Conservation (phyloP, 257 asterid genomes). For the Ballota nigra region DNA sequence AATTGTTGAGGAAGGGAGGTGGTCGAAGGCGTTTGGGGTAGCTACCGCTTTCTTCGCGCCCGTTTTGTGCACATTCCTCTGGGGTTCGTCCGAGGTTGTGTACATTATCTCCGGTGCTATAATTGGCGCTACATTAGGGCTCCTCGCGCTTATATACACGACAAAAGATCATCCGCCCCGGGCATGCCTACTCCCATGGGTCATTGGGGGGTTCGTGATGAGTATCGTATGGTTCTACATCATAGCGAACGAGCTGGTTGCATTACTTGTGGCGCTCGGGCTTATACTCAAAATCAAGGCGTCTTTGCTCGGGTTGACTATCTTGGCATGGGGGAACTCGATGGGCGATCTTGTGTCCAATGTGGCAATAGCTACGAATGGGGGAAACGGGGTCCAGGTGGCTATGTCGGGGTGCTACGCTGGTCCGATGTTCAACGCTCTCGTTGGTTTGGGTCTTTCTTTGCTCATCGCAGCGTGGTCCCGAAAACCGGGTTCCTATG, state of each 20-base stretch:
- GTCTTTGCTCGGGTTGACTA: constrained; percentile 56
- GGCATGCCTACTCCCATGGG: constrained; percentile 55
- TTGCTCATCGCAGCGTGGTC: constrained; percentile 68
- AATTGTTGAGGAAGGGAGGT: constrained; percentile 64
- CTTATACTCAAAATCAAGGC: constrained; percentile 54
- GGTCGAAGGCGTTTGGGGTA: constrained; percentile 72
- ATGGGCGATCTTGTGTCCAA: constrained; percentile 84
- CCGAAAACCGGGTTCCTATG: constrained; percentile 41
- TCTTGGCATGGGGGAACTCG: constrained; percentile 91
- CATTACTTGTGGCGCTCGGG: constrained; percentile 57
- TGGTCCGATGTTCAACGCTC: constrained; percentile 85
- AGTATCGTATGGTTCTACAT: constrained; percentile 83
- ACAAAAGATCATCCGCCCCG: constrained; percentile 49
- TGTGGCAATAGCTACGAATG: constrained; percentile 66
- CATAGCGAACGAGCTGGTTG: constrained; percentile 75
- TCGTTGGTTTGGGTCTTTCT: constrained; percentile 72
- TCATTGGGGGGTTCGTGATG: constrained; percentile 76
- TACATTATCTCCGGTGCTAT: constrained; percentile 27
- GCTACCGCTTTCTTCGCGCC: constrained; percentile 64
- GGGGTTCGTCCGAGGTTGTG: constrained; percentile 32
- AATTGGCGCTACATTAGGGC: constrained; percentile 45
- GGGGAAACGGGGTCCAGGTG: constrained; percentile 65
- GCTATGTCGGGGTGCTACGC: constrained; percentile 86
- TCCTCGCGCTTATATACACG: constrained; percentile 46
- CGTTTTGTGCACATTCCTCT: constrained; percentile 50